A percentile compares a stretch with the other conserved stretches of the same genome.
Conservation (phyloP, 768 basidiomycete genomes). For the Lentinus tigrinus region DNA sequence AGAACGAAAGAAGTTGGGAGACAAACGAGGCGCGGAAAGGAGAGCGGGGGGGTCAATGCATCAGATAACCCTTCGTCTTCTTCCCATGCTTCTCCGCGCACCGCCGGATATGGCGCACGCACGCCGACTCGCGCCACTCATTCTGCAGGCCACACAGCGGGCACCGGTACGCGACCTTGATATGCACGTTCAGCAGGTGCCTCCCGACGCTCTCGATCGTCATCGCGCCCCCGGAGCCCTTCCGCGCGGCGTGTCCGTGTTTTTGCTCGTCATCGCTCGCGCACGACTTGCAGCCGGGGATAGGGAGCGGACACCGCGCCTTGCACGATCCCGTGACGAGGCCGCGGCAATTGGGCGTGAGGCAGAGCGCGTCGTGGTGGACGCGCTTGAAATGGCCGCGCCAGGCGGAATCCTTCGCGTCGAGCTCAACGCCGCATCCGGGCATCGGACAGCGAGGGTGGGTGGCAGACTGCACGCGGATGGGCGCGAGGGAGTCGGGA, state of each 20-base stretch:
- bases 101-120: conserved; percentile 5
- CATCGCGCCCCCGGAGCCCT: not conserved
- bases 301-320: not conserved
- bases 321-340: not conserved
- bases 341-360: not conserved
- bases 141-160: conserved; percentile 7
- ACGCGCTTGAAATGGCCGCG: not conserved
- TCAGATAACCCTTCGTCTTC: not conserved
- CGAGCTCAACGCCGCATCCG: not conserved
- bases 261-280: not conserved
- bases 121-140: conserved; percentile 8
- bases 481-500: not conserved
- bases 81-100: not conserved
- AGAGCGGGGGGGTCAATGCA: too few species aligned
- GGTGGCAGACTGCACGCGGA: not conserved
- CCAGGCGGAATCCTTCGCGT: conserved; percentile 1
- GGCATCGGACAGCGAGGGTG: conserved; percentile 4
- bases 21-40: too few species aligned
- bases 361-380: conserved; percentile 6
- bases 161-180: not conserved
- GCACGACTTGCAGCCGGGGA: not conserved
- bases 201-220: conserved; percentile 8
- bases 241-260: not conserved
- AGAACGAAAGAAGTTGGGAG: too few species aligned
- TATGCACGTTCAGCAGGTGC: conserved; percentile 8